Evolutionary conservation across 257 asterid species (phyloP), one percentile per base, ranked within the genome.

Genomic region (Solanum okadae): DNA sequence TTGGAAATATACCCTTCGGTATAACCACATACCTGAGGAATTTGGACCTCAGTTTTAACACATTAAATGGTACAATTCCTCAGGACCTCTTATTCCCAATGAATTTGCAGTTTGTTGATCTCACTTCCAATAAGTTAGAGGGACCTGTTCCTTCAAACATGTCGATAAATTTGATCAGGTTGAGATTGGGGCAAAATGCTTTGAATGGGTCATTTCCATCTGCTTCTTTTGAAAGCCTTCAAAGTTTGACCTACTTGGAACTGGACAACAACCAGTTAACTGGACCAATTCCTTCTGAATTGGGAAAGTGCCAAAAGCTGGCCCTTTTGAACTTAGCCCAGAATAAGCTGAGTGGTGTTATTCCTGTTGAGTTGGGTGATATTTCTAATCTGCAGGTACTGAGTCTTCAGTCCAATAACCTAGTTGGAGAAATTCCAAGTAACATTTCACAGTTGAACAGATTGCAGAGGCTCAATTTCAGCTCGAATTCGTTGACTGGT

Each of bases 21-120:
- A 87, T 95, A 63, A 92, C 97, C 56, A 71, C 73, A 9, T 20
- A 91, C 52, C 92, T 94, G 76, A 86, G 70, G 76, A 88, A 18
- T 82, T 89, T 96, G 89, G 98, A 95, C 95, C 95, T 95, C 65
- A 93, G 99, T 89, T 95, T 87, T 84, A 96, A 96, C 83, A 9
- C 0, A 0, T 65, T 96, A 91, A 91, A 42, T 23, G 98, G 98
- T 34, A 89, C 68, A 14, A 91, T 96, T 49, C 96, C 98, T 25
- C 34, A 56, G 25, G 92, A 88, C 90, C 90, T 95, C 20, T 90
- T 96, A 35, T 91, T 92, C 12, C 92, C 93, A 27, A 56, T 88
- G n/a, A 91, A 91, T 63, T 88, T 96, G 94, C 92, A 85, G 90
- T 88, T 91, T 38, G 78, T 94, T 38, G 98, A 96, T 90, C 86